These are phyloP conservation scores for Zymoseptoria pseudotritici DNA, from an alignment of 2,329 filamentous ascomycete species.

Conservation along the genomic window DNA sequence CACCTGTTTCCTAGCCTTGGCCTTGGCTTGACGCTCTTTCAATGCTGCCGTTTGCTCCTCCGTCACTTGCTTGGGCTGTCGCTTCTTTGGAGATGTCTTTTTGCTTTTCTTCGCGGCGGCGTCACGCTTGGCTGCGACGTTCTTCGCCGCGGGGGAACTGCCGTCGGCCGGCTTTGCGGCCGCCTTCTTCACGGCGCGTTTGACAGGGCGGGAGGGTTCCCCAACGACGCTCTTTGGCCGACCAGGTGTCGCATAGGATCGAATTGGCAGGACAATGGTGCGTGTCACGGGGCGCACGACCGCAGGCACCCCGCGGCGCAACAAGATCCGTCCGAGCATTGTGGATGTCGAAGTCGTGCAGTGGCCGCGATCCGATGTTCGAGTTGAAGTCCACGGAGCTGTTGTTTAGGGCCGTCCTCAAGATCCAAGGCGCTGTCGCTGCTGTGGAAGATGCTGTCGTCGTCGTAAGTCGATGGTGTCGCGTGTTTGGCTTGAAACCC, in stretches of 20 bases:
- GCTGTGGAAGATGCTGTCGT: neutral
- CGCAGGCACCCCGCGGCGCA: conserved; percentile 18
- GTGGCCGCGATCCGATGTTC: neutral
- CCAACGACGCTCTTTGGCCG: conserved; percentile 27
- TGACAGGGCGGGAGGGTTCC: conserved; percentile 25
- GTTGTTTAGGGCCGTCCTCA: neutral
- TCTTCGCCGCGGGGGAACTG: conserved; percentile 18
- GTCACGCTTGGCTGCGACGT: conserved; percentile 14
- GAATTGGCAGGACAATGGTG: conserved; percentile 10
- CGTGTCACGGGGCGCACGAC: conserved; percentile 4
- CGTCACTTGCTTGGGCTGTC: conserved; percentile 23
- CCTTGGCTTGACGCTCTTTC: conserved; percentile 2
- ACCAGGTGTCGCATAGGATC: conserved; percentile 24
- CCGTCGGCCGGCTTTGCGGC: conserved; percentile 14
- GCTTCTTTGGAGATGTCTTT: conserved; percentile 15
- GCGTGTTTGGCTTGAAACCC: neutral
- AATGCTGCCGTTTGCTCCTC: conserved; percentile 14
- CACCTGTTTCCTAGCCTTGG: conserved; percentile 7
- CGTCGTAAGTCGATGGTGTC: neutral
- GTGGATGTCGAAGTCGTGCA: neutral
- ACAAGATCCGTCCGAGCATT: conserved; percentile 18
- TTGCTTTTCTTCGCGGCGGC: conserved; percentile 1
- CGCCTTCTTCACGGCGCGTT: conserved; percentile 24
- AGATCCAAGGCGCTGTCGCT: neutral
- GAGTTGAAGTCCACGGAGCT: neutral